Base-by-base conservation (phyloP, 768 basidiomycete species). In the Calocybe indica region DNA sequence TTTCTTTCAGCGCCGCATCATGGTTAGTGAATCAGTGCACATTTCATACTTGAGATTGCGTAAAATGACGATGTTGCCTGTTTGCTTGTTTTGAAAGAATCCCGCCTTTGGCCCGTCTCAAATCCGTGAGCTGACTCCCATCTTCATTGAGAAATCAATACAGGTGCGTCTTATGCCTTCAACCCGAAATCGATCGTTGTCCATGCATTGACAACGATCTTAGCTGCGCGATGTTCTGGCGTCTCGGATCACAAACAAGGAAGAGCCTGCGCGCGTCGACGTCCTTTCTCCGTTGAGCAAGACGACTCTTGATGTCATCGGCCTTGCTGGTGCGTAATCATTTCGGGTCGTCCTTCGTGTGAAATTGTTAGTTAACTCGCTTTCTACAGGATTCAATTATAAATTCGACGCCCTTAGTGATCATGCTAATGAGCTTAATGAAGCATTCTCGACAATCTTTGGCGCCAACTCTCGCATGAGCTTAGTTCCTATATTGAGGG, bases 261-360 rank as follows among this genome's bases (percentile, higher is more conserved):
- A 35, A 42, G 57, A 43, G 34, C 50, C 40, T 1, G 62, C 52
- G 5, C 63, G 62, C 6, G 67, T 88, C 31, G 82, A 92, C 34
- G 76, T 82, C 2, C 66, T 84, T 34, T 65, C 71, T 3, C 88
- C 82, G 78, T 66, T 90, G 2, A 80, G 78, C 37, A 78, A 76
- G 47, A 76, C 77, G 42, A 88, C 87, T 3, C 68, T 91, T 7
- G 89, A 91, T 52, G 77, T 87, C 46, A 89, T 92, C 43, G 87
- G 87, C 7, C 68, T 85, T 34, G 83, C 70, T 66, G 81, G 84
- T 54, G 69, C 62, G 55, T 76, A 72, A 57, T 60, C 12, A 75
- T 14, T n/a, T 30, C 7, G 10, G 1, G 34, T 75, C 57, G 57
- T 68, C 36, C 60, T 34, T 5, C 43, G 7, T 8, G 15, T 3